phyloP scores from a whole-genome alignment of 257 asterid genomes.

The Linderniella brevidens region DNA sequence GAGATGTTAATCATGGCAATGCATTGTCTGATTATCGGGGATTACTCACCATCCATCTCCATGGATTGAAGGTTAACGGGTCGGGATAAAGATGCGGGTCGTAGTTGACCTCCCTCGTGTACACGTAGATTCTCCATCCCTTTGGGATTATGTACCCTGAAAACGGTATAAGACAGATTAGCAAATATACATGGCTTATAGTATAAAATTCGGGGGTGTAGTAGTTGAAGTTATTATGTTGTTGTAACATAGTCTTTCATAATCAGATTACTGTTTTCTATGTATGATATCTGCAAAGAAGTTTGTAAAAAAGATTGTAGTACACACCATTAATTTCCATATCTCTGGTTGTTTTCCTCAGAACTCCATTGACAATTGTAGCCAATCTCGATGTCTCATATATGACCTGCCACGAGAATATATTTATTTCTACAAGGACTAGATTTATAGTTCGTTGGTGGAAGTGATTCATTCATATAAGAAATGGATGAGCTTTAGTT shows the following conservation, averaged over 20 bases:
- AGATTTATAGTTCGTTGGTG: background rate
- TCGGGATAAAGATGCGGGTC: conserved; percentile 76
- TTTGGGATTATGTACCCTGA: too few species aligned
- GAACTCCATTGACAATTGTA: conserved; percentile 1
- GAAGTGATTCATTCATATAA: background rate
- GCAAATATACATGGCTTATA: too few species aligned
- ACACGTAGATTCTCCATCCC: too few species aligned
- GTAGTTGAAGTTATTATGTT: too few species aligned
- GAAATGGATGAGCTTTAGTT: conserved; percentile 5
- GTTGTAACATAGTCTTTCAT: too few species aligned
- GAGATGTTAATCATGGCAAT: too few species aligned
- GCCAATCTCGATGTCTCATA: conserved; percentile 6
- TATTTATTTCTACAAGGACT: background rate
- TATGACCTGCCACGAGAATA: conserved; percentile 1
- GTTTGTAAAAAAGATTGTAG: background rate
- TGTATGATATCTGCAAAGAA: too few species aligned
- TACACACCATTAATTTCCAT: conserved; percentile 5
- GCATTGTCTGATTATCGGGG: background rate
- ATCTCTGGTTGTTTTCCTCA: conserved; percentile 4
- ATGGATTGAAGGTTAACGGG: conserved; percentile 76
- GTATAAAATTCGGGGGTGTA: too few species aligned
- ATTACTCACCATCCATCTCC: conserved; percentile 94
- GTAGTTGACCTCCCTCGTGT: conserved; percentile 43
- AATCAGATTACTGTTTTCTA: too few species aligned
- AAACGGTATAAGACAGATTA: too few species aligned